Percentiles rank a stretch among this genome's conserved stretches.
Conservation (phyloP, 306 rosid genomes). For the Carpinus fangiana region DNA sequence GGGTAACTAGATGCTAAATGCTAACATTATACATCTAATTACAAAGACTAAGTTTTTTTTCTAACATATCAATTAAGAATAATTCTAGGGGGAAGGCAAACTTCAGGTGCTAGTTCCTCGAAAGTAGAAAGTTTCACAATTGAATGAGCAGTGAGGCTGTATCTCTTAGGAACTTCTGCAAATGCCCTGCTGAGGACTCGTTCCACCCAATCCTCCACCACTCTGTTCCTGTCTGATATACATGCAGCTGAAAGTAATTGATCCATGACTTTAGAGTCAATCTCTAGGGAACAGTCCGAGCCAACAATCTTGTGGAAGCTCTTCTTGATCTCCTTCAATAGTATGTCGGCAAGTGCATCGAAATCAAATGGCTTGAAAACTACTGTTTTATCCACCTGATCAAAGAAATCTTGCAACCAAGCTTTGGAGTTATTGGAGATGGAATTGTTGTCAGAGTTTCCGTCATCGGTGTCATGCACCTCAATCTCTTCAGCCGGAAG, state of each 20-base stretch:
- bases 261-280: constrained; percentile 60
- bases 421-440: constrained; percentile 42
- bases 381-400: constrained; percentile 59
- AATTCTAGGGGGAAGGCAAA: constrained; percentile 62
- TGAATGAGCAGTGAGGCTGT: constrained; percentile 44
- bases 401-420: constrained; percentile 69
- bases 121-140: constrained; percentile 54
- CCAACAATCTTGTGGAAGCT: constrained; percentile 54
- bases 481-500: constrained; percentile 77
- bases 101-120: constrained; percentile 47
- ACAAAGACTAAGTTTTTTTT: constrained; percentile 29
- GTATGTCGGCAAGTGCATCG: constrained; percentile 56
- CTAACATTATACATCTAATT: constrained; percentile 46
- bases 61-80: constrained; percentile 42
- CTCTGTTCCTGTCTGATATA: constrained; percentile 45
- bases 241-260: constrained; percentile 73
- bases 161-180: constrained; percentile 49
- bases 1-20: constrained; percentile 47
- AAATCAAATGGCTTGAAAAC: constrained; percentile 73
- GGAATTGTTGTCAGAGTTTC: constrained; percentile 41
- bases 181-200: constrained; percentile 65
- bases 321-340: constrained; percentile 45
- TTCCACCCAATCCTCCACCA: constrained; percentile 77
- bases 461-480: constrained; percentile 33
- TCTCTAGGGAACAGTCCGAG: constrained; percentile 46